phyloP scores from a whole-genome alignment of 2,329 filamentous ascomycete genomes.

The Pseudogymnoascus sp. region DNA sequence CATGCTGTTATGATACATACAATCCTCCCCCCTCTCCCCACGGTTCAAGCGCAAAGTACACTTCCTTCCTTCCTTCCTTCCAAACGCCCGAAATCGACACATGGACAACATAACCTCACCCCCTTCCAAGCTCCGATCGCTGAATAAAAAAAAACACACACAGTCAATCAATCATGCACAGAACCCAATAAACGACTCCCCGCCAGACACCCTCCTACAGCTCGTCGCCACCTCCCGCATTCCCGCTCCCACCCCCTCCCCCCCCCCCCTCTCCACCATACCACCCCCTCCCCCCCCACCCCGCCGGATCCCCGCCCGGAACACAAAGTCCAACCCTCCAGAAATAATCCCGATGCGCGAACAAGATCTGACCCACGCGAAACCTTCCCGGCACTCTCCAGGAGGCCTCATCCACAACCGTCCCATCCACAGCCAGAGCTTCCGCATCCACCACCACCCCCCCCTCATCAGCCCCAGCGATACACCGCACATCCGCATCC shows the following conservation, averaged over 20 bases:
- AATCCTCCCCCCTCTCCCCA: too few species aligned
- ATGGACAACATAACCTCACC: background rate
- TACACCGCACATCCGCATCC: conserved; percentile 63
- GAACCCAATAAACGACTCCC: too few species aligned
- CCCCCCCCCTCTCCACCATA: conserved; percentile 27
- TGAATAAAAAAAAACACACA: too few species aligned
- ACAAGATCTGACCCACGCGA: conserved; percentile 83
- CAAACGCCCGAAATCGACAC: too few species aligned
- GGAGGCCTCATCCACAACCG: conserved; percentile 31
- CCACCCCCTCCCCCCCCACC: conserved; percentile 53
- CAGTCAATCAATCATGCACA: too few species aligned
- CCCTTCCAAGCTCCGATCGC: too few species aligned
- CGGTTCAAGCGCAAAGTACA: too few species aligned
- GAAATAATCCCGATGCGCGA: conserved; percentile 94
- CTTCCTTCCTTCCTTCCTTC: too few species aligned
- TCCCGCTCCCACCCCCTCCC: background rate
- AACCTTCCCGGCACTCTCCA: conserved; percentile 39
- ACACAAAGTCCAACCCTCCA: conserved; percentile 87
- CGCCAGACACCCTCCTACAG: background rate
- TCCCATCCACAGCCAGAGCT: background rate
- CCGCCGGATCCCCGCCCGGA: conserved; percentile 64
- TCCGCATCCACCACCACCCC: background rate
- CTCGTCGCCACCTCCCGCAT: background rate
- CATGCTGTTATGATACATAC: background rate
- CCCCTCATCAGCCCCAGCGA: conserved; percentile 41